Percentiles rank a stretch among this genome's conserved stretches.
Conservation (phyloP, 2,329 filamentous ascomycete species). For the Sordariomycetes sp. region DNA sequence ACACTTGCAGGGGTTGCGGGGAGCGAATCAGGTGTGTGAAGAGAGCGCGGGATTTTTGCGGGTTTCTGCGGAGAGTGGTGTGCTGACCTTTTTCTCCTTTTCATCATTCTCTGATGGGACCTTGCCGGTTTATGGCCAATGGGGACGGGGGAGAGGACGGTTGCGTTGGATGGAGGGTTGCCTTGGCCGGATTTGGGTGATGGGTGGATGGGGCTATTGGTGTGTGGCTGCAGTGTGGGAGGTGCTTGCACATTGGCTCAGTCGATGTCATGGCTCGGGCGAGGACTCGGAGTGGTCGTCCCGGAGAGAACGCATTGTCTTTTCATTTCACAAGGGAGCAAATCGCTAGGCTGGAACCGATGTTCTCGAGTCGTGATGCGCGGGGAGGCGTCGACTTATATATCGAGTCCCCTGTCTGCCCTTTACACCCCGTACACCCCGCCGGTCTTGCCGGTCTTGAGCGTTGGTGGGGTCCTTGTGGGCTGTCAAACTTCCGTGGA, state of each 20-base stretch:
- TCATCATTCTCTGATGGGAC: too few species aligned
- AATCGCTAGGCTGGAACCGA: too few species aligned
- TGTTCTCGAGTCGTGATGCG: neutral
- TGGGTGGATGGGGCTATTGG: neutral
- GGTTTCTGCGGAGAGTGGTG: neutral
- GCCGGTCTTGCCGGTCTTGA: too few species aligned
- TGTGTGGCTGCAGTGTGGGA: neutral
- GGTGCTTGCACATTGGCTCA: neutral
- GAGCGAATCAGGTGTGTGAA: slow-evolving; percentile 14
- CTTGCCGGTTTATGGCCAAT: neutral
- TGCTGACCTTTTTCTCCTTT: neutral
- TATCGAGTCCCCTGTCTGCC: neutral
- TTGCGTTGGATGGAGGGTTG: neutral
- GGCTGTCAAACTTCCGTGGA: neutral
- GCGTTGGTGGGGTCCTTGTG: neutral
- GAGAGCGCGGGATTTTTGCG: neutral
- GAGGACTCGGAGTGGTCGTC: too few species aligned
- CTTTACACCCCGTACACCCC: neutral
- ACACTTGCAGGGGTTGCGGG: slow-evolving; percentile 10
- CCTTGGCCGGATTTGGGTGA: neutral
- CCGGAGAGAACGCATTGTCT: too few species aligned
- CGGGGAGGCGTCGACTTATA: neutral
- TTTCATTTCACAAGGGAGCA: too few species aligned
- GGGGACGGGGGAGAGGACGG: neutral
- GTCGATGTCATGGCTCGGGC: neutral